Evolutionary conservation across 371 early-diverging fungal species (phyloP), one percentile per base, ranked within the genome.

Genomic region (Enteropsectra breve): DNA sequence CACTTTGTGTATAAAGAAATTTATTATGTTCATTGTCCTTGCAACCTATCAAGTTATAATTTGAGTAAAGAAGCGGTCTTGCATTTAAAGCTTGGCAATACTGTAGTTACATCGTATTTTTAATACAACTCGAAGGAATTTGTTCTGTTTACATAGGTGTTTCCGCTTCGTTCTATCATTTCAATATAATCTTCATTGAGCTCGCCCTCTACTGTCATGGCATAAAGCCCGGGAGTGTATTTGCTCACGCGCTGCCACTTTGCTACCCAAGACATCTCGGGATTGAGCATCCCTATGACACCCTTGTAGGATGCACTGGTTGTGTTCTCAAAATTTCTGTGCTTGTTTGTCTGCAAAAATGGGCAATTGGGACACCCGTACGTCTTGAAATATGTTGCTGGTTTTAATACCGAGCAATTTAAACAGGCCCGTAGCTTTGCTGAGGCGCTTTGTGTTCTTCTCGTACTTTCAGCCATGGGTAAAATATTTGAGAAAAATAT

Each of bases 311-410:
- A 64, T 30, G 53, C 62, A 3, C 70, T 54, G 21, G 73, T 72
- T 37, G 69, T 57, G 5, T 72, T 67, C 28, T 62, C 30, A 32
- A 74, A 52, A 59, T 79, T 76, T 49, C 63, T 54, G 28, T 53
- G 67, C 8, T 61, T 55, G 29, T 74, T 66, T 43, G 72, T 56
- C 21, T 40, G 21, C 11, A 78, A 61, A 36, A 45, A 45, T 43
- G 71, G 32, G 38, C 80, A 80, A 50, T 80, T 80, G 1, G 45
- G 63, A 65, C 80, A 80, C 50, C 80, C 80, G 29, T 74, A 55
- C 18, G 43, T 70, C 43, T 62, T 76, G 60, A 79, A 79, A 46
- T 63, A 46, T 5, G 29, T 38, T 23, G 47, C 34, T 29, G 72
- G 46, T 53, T 69, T 61, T 48, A 79, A 32, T 8, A 72, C 40